Evolutionary conservation across 495 filamentous ascomycete species (phyloP), one percentile per base, ranked within the genome.

Genomic region (Aspergillus ellipticus): DNA sequence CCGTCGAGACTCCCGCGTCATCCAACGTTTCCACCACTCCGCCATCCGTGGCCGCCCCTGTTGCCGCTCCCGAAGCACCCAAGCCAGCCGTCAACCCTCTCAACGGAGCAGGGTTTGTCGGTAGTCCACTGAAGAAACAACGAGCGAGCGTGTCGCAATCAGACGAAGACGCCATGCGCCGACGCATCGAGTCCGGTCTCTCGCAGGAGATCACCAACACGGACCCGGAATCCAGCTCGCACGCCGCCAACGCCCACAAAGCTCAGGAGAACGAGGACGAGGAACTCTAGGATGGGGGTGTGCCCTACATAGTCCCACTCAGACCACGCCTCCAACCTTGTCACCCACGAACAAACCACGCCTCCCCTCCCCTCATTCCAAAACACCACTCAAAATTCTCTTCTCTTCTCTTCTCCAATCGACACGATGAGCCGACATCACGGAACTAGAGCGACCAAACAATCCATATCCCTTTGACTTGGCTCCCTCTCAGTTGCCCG

Each of bases 91-190:
- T 48, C 1, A 69, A 75, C 37, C 54, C 68, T 9, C 55, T 76
- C 33, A 80, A 80, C 35, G 72, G 68, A 4, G 72, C 68, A 4
- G 76, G 72, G 21, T 78, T 82, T 21, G 67, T 93, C 19, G 90
- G 88, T 17, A 92, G 88, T 57, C 91, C 91, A 13, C 73, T 92
- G 66, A 96, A 96, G 74, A 92, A 89, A 68, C 86, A 90, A 19
- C 77, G 91, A 16, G 83, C 85, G 4, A 90, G 86, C 66, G 74
- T 92, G 26, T 81, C 85, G 26, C 82, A 77, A 24, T 69, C 81
- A 16, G 84, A 85, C 55, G 80, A 84, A 22, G 77, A 80, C 42
- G 68, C 73, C n/a, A 65, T 79, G 39, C 70, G 74, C 37, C 72
- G 77, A 57, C 67, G 80, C 21, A 74, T 82, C 19, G 73, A 71